Base-by-base conservation (phyloP, 2,329 filamentous ascomycete species). In the Polytolypa hystricis region DNA sequence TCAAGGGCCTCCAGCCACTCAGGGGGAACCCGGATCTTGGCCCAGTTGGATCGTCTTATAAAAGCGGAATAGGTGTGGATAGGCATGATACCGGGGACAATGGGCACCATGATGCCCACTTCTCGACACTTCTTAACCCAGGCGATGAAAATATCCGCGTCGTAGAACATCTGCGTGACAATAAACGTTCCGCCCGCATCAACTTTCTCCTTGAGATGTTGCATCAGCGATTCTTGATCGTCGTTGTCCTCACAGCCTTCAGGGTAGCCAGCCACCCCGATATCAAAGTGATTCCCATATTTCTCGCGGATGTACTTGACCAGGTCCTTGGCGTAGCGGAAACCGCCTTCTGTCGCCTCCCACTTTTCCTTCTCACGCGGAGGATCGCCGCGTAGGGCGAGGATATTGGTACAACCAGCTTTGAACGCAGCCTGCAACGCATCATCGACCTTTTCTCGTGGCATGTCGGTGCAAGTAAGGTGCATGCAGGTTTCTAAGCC, bases 121-220 rank as follows among this genome's bases (percentile, higher is more conserved):
- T 79, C 84, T 33, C 87, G 81, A 41, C 89, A 86, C 57, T 84
- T 91, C 48, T 74, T 69, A 25, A 93, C 82, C 91, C 91, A 98
- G 36, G 79, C 74, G 37, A 96, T 64, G 62, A 98, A 98, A 56
- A 91, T 89, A 53, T 98, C 89, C 33, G 77, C 87, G 54, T 98
- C 89, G 67, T 98, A 98, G 65, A 96, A 96, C 91, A 98, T 98
- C 65, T 98, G 91, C 0, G 91, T 96, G 37, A 98, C 84, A 45
- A 98, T 83, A 57, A 96, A 98, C 5, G 82, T 81, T 43, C 81
- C 87, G 35, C 91, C 91, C 41, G 84, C 84, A 56, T 98, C 91
- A 21, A 96, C 80, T 67, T 98, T 98, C 61, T 96, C 83, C 66
- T 96, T 96, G 54, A 98, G 65, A 58, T 96, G 91, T 46, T 91